Conservation (phyloP, 768 basidiomycete species). For the Suillus occidentalis region DNA sequence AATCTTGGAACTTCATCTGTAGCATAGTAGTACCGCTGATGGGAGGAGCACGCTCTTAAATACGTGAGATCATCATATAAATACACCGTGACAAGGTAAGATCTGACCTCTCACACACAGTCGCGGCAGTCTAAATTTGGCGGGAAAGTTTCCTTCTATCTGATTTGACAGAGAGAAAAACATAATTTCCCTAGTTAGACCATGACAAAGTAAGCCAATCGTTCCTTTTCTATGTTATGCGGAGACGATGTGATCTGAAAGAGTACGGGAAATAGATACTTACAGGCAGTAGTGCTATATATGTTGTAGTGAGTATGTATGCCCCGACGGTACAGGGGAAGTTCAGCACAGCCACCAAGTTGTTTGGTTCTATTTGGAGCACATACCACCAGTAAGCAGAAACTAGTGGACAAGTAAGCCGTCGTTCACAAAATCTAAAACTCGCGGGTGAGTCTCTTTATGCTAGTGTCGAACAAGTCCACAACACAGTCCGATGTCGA, state of each 20-base stretch:
- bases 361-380: slow-evolving; percentile 6
- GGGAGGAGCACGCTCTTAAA: neutral
- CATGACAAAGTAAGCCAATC: neutral
- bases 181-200: neutral
- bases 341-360: neutral
- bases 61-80: neutral
- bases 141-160: neutral
- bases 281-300: neutral
- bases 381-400: neutral
- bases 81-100: neutral
- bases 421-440: slow-evolving; percentile 51
- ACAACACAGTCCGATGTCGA: neutral
- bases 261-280: neutral
- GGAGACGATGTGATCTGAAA: neutral
- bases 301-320: neutral
- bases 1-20: neutral
- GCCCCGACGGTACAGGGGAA: neutral
- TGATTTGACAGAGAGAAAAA: neutral
- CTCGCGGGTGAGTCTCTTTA: slow-evolving; percentile 47
- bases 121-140: neutral
- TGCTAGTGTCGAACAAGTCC: slow-evolving; percentile 17
- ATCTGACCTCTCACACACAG: neutral
- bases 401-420: slow-evolving; percentile 24
- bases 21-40: neutral
- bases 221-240: neutral